Evolutionary conservation across 73 alveolate genomes (phyloP).

Genomic region (Strombidium stylifer): DNA sequence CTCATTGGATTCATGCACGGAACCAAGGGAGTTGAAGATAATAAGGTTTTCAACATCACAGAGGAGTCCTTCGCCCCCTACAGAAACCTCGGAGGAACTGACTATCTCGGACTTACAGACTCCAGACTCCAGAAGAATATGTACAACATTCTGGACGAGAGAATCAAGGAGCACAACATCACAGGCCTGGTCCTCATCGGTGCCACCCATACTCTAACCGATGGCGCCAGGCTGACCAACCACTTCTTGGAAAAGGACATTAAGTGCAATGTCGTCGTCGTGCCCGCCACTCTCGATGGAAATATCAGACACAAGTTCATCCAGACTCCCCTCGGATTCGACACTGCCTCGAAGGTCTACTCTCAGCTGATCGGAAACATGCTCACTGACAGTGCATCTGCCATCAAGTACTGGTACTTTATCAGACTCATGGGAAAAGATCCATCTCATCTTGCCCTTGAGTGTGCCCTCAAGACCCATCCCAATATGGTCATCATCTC

Average conservation of each 20-base stretch:
- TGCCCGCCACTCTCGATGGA: conserved; percentile 86
- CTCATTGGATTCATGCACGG: conserved; percentile 70
- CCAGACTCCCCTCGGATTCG: conserved; percentile 83
- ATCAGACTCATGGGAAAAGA: conserved; percentile 90
- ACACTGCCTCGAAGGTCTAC: conserved; percentile 79
- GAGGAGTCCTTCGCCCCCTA: conserved; percentile 54
- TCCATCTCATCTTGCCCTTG: conserved; percentile 90
- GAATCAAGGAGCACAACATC: conserved; percentile 49
- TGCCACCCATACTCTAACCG: conserved; percentile 88
- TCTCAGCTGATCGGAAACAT: conserved; percentile 82
- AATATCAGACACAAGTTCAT: conserved; percentile 72
- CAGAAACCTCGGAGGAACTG: conserved; percentile 77
- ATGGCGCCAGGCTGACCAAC: conserved; percentile 78
- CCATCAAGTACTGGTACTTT: conserved; percentile 90
- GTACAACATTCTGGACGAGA: conserved; percentile 7
- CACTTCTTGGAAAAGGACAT: conserved; percentile 68
- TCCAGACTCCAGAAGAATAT: conserved; percentile 41
- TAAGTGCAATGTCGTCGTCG: conserved; percentile 71
- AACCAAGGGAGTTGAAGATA: conserved; percentile 57
- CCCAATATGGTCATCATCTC: conserved; percentile 79
- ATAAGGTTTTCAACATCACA: conserved; percentile 36
- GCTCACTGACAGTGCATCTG: conserved; percentile 83
- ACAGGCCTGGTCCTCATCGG: conserved; percentile 91
- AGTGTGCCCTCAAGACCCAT: conserved; percentile 82
- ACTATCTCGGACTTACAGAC: conserved; percentile 67